Percentiles rank a stretch among this genome's conserved stretches.
These are phyloP conservation scores for Sinapis alba DNA, from an alignment of 441 rosid genomes.

Conservation along the genomic window DNA sequence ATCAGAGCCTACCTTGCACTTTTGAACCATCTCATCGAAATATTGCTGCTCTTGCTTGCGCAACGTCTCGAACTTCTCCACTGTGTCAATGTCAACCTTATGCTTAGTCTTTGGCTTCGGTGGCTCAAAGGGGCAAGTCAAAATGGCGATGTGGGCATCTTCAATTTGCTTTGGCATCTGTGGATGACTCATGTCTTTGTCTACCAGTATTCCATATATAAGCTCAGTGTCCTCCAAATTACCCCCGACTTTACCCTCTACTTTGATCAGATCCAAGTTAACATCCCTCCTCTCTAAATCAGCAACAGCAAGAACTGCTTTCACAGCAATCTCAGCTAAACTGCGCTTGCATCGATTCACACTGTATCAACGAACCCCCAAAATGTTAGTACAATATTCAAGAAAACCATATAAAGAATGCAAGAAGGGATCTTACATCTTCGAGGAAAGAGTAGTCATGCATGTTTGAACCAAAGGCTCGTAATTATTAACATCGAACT, in stretches of 20 bases:
- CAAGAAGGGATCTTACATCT: slow-evolving; percentile 60
- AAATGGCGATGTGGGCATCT: slow-evolving; percentile 95
- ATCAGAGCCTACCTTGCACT: slow-evolving; percentile 75
- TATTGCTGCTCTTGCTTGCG: slow-evolving; percentile 93
- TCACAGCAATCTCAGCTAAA: slow-evolving; percentile 96
- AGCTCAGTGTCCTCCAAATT: slow-evolving; percentile 92
- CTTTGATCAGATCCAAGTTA: slow-evolving; percentile 89
- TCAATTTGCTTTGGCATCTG: slow-evolving; percentile 95
- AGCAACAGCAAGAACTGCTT: slow-evolving; percentile 95
- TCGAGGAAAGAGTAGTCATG: slow-evolving; percentile 95
- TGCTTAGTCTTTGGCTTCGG: slow-evolving; percentile 99
- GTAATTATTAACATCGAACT: slow-evolving; percentile 57
- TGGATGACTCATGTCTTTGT: slow-evolving; percentile 98
- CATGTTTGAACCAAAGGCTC: slow-evolving; percentile 91
- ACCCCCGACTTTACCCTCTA: slow-evolving; percentile 98
- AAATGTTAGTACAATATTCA: neutral
- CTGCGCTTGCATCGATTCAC: slow-evolving; percentile 89
- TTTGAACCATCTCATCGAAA: slow-evolving; percentile 97
- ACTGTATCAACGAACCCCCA: slow-evolving; percentile 48
- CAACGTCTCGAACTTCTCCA: slow-evolving; percentile 88
- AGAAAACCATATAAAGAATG: neutral
- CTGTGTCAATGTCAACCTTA: slow-evolving; percentile 97
- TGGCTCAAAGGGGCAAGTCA: slow-evolving; percentile 98
- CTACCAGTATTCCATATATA: slow-evolving; percentile 80
- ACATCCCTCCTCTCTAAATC: slow-evolving; percentile 97